Base-by-base conservation (phyloP, 2,329 filamentous ascomycete genomes). In the Sclerotinia trifoliorum region DNA sequence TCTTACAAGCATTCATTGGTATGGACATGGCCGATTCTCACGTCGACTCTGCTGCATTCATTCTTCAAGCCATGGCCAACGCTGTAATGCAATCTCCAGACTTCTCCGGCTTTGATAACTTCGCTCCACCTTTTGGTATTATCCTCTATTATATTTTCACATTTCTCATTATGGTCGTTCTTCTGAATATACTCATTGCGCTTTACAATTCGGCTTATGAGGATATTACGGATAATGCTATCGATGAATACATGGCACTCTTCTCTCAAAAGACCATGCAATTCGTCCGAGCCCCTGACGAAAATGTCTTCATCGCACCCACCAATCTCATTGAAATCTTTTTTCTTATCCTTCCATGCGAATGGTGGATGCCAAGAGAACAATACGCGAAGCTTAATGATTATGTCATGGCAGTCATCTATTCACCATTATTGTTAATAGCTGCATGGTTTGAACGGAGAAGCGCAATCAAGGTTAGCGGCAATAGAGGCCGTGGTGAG, bases 121-220 rank as follows among this genome's bases (percentile, higher is more conserved):
- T 98, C 77, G 92, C 91, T 29, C 93, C 91, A 17, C 95, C 95
- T 0, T 99, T 97, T 78, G 95, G 95, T 11, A 86, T 97, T 63
- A 91, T 97, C 44, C 88, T 99, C 13, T 99, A 99, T 82, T 99
- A 99, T 81, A 87, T 96, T 77, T 99, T 97, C 79, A 96, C 94
- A 24, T 99, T 99, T 76, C 89, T 98, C 51, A 91, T 99, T 75
- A 97, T 97, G 90, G 94, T 95, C 74, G 73, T 99, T 68, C 83
- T 98, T 35, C 87, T 99, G 73, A 99, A 99, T 78, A 93, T 99
- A 74, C 87, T 99, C 68, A 98, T 99, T 77, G 95, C 95, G 0
- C 87, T 99, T 8, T 99, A 97, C 83, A 98, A 98, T 80, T 94
- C 90, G 58, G 93, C 95, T 2, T 98, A 99, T 78, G 91, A 96